These are phyloP conservation scores for Trifolium dubium DNA, from an alignment of 306 rosid genomes.

Conservation along the genomic window DNA sequence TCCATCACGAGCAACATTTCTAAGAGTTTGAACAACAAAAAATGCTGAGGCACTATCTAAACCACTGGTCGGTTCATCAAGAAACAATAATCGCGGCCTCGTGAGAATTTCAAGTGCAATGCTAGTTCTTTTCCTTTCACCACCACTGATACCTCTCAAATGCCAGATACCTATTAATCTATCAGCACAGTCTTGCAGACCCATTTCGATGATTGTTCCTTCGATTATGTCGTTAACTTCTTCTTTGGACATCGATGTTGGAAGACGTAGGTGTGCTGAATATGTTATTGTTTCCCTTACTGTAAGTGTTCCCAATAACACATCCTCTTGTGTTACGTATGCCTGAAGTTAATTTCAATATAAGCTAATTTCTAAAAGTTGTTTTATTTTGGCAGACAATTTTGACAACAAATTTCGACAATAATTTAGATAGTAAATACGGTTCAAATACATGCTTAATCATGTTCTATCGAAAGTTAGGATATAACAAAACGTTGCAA, in stretches of 20 bases:
- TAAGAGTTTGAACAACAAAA: constrained; percentile 79
- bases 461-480: no score
- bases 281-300: constrained; percentile 76
- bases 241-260: constrained; percentile 56
- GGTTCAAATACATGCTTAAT: no score
- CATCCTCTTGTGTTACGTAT: constrained; percentile 91
- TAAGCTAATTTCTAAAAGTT: neutral
- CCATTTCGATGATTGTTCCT: constrained; percentile 83
- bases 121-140: constrained; percentile 85
- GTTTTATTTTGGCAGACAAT: no score
- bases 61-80: constrained; percentile 92
- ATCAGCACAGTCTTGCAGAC: constrained; percentile 86
- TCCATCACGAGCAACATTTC: constrained; percentile 81
- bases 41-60: constrained; percentile 88
- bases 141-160: constrained; percentile 82
- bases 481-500: no score
- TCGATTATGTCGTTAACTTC: constrained; percentile 60
- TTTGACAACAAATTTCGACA: no score
- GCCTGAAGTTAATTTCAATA: constrained; percentile 55
- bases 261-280: constrained; percentile 75
- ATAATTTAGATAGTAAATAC: no score
- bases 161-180: constrained; percentile 81
- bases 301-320: constrained; percentile 73
- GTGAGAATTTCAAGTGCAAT: constrained; percentile 88
- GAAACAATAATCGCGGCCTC: constrained; percentile 73